These are phyloP conservation scores for Tolypocladium endophyticum DNA, from an alignment of 2,329 filamentous ascomycete species.

Conservation along the genomic window DNA sequence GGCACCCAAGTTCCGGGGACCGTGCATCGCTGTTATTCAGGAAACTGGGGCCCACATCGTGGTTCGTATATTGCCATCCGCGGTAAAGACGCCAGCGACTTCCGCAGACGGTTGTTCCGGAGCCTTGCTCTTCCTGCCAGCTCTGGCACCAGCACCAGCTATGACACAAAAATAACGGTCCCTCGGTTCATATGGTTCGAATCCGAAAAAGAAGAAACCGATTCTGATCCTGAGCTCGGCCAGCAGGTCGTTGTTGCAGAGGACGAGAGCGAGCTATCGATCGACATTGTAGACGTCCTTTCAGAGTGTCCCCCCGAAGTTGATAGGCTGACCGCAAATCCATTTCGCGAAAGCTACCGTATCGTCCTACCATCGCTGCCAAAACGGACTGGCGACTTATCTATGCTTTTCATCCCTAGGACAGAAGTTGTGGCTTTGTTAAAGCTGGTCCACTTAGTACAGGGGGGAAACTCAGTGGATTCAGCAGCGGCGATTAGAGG, in stretches of 20 bases:
- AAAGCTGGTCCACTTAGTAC: background rate
- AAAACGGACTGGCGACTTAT: background rate
- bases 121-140: background rate
- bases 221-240: background rate
- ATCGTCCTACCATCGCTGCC: background rate
- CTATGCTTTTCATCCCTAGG: background rate
- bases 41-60: background rate
- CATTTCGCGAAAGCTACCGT: background rate
- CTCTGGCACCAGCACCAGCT: background rate
- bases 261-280: background rate
- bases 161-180: background rate
- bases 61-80: background rate
- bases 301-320: background rate
- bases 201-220: background rate
- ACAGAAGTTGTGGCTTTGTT: background rate
- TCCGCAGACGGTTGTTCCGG: background rate
- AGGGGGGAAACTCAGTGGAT: background rate
- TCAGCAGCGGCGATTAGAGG: background rate
- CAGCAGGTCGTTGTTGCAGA: background rate
- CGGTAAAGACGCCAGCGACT: background rate
- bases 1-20: background rate
- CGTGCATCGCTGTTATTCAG: background rate
- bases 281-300: background rate
- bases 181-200: background rate
- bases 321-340: background rate